Percentiles rank a stretch among this genome's conserved stretches.
These are phyloP conservation scores for Plasmodium gaboni DNA, from an alignment of 169 alveolate species.

Conservation along the genomic window DNA sequence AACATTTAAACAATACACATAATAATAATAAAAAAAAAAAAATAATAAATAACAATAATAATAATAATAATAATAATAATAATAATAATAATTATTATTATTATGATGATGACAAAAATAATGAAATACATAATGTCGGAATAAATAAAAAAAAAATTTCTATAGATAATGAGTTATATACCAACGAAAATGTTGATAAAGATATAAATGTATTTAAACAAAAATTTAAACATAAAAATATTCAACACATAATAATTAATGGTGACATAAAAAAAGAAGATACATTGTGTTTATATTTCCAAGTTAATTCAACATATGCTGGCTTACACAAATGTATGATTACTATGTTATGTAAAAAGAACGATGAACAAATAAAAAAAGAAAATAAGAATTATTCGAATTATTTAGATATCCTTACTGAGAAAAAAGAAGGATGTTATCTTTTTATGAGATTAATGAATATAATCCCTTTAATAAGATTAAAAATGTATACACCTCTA, in stretches of 20 bases:
- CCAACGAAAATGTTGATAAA: slow-evolving; percentile 23
- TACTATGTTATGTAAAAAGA: slow-evolving; percentile 37
- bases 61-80: neutral
- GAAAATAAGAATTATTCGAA: neutral
- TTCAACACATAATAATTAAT: slow-evolving; percentile 41
- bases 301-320: slow-evolving; percentile 17
- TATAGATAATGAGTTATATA: slow-evolving; percentile 22
- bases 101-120: neutral
- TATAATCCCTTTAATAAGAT: slow-evolving; percentile 42
- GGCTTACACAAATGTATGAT: slow-evolving; percentile 62
- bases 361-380: neutral
- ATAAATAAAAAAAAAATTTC: neutral
- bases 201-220: slow-evolving; percentile 48
- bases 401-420: slow-evolving; percentile 29
- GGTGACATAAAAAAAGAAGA: slow-evolving; percentile 31
- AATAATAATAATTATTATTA: neutral
- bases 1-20: neutral
- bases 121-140: neutral
- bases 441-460: slow-evolving; percentile 36
- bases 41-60: neutral
- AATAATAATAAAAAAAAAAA: neutral
- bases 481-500: slow-evolving; percentile 23
- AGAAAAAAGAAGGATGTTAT: slow-evolving; percentile 40
- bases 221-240: slow-evolving; percentile 61
- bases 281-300: slow-evolving; percentile 21